These are phyloP conservation scores for Stylosanthes scabra DNA, from an alignment of 331 rosid species.

Conservation along the genomic window DNA sequence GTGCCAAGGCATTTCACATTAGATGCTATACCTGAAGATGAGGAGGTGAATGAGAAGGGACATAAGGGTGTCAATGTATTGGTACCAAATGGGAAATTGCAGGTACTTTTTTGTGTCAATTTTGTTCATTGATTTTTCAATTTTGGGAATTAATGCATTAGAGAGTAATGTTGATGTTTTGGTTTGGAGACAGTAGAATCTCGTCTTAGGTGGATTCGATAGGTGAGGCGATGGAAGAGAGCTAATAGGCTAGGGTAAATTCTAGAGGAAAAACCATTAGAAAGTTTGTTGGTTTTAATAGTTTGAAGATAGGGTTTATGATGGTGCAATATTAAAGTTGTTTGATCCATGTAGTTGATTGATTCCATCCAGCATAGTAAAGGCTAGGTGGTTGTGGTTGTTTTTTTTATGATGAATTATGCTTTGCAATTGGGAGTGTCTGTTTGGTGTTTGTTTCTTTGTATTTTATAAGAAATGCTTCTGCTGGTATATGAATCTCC, in stretches of 20 bases:
- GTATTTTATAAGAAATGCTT: background rate
- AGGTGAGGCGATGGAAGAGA: no score
- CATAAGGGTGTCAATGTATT: constrained; percentile 43
- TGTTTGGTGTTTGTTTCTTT: background rate
- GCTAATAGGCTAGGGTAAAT: no score
- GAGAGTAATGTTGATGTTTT: background rate
- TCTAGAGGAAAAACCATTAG: background rate
- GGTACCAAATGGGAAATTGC: constrained; percentile 53
- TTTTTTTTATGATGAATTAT: no score
- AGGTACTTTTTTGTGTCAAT: constrained; percentile 46
- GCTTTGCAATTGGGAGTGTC: background rate
- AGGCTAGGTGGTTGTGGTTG: no score
- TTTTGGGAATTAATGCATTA: no score
- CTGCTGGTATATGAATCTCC: background rate
- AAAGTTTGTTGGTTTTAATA: background rate
- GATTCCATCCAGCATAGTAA: no score
- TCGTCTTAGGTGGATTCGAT: no score
- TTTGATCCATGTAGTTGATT: no score
- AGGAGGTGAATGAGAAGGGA: constrained; percentile 68
- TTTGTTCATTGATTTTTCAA: background rate
- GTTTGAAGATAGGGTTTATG: background rate
- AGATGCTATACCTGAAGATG: constrained; percentile 92
- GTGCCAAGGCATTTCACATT: constrained; percentile 53
- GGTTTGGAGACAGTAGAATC: no score
- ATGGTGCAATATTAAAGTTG: no score